These are phyloP conservation scores for Xanthoceras sorbifolium DNA, from an alignment of 345 rosid genomes.

Conservation along the genomic window DNA sequence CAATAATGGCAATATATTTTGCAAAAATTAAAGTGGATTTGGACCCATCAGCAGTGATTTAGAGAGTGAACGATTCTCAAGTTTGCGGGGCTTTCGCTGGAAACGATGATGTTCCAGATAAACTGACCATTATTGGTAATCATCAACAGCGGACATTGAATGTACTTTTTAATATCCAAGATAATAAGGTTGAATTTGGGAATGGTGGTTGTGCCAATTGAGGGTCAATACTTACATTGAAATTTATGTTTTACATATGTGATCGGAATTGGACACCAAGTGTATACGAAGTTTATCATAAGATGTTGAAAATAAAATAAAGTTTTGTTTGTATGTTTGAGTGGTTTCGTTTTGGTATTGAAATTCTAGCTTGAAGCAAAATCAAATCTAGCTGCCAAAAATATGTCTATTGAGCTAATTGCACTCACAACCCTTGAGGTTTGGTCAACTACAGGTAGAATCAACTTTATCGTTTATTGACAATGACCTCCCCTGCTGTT, in stretches of 20 bases:
- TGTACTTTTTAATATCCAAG: slow-evolving; percentile 20
- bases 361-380: too few species aligned
- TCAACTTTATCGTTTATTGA: too few species aligned
- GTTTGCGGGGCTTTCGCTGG: slow-evolving; percentile 36
- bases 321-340: too few species aligned
- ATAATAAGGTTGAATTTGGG: slow-evolving; percentile 18
- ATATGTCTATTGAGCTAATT: too few species aligned
- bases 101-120: slow-evolving; percentile 5
- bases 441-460: too few species aligned
- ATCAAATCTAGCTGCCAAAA: too few species aligned
- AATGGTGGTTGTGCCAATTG: slow-evolving; percentile 21
- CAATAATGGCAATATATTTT: slow-evolving; percentile 22
- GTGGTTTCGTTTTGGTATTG: too few species aligned
- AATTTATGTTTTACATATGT: not conserved
- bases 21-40: slow-evolving; percentile 8
- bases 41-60: slow-evolving; percentile 21
- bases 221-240: not conserved
- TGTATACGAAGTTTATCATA: too few species aligned
- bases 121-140: slow-evolving; percentile 30
- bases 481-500: too few species aligned
- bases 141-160: slow-evolving; percentile 26
- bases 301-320: too few species aligned
- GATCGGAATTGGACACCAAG: not conserved
- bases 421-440: too few species aligned
- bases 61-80: slow-evolving; percentile 19